Evolutionary conservation across 495 filamentous ascomycete genomes (phyloP).

Genomic region (Aspergillus cavernicola): DNA sequence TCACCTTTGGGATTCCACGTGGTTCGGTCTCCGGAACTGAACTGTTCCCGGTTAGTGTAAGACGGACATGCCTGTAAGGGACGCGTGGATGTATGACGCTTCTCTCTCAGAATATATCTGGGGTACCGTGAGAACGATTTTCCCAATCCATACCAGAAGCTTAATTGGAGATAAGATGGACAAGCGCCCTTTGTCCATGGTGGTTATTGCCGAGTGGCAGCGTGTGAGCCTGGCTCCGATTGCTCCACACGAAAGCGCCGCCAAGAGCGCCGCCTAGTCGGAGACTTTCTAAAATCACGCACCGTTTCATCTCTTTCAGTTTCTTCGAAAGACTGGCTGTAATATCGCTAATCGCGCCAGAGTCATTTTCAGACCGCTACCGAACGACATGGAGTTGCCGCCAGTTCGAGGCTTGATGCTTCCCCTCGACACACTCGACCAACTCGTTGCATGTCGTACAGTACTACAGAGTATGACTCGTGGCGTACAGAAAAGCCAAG

Average conservation of each 20-base stretch:
- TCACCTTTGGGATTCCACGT: constrained; percentile 20
- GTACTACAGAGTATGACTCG: constrained; percentile 4
- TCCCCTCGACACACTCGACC: constrained; percentile 2
- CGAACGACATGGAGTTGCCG: neutral
- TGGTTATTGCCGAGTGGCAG: neutral
- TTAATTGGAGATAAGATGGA: constrained; percentile 11
- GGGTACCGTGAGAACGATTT: neutral
- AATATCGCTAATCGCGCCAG: constrained; percentile 12
- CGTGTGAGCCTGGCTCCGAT: neutral
- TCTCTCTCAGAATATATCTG: neutral
- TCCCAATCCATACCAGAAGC: constrained; percentile 1
- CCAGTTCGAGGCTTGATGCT: neutral
- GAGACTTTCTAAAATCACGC: constrained; percentile 12
- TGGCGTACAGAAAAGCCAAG: constrained; percentile 15
- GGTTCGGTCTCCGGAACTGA: constrained; percentile 15
- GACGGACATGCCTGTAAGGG: neutral
- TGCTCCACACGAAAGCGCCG: constrained; percentile 14
- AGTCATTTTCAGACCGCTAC: no score
- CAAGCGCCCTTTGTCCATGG: neutral
- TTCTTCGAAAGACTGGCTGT: neutral
- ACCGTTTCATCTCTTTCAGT: neutral
- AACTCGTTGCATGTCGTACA: constrained; percentile 1
- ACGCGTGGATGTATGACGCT: constrained; percentile 6
- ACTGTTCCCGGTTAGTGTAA: constrained; percentile 4
- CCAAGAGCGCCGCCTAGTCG: constrained; percentile 14